Base-by-base conservation (phyloP, 331 rosid genomes). In the Phaseolus coccineus region DNA sequence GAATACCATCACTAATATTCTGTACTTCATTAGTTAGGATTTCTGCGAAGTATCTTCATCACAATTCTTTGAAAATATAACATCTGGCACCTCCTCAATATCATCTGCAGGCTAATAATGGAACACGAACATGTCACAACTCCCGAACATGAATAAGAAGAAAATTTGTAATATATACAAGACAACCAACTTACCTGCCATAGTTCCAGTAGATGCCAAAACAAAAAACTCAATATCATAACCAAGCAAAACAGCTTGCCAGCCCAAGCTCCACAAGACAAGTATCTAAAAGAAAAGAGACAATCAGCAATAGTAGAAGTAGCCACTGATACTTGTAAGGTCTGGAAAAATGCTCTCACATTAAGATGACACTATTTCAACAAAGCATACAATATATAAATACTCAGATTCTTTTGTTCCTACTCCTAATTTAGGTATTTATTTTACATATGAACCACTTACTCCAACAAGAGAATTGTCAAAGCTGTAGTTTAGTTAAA, bases 221-320 rank as follows among this genome's bases (percentile, higher is more conserved):
- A 39, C 83, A 91, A 63, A 84, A 85, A 94, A 73, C 88, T 93
- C 55, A 88, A 74, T 72, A 91, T 87, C 98, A 94, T 92, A 76
- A 89, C 97, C 87, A 92, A 73, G 89, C 92, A 91, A 82, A 92
- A 94, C 51, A 94, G 86, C 84, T 91, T 94, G 44, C 98, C 97
- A 8, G 97, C 97, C 94, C 94, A 94, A 71, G 95, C 71, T 82
- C 98, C 98, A 75, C 97, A 88, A 1, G 94, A 84, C 64, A 91
- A 93, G 82, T 89, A 82, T 80, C 98, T 92, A 73, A 56, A 62
- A 73, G 47, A 83, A 64, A n/a, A 40, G 6, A 71, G 25, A 66
- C 27, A 70, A 70, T 77, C 8, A 87, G 74, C 57, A 80, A 10
- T 30, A 10, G 3, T 14, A 30, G 42, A 69, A 61, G 52, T 42